Percentiles rank a stretch among this genome's conserved stretches.
phyloP scores from a whole-genome alignment of 257 asterid species.

The Anisodus acutangulus region DNA sequence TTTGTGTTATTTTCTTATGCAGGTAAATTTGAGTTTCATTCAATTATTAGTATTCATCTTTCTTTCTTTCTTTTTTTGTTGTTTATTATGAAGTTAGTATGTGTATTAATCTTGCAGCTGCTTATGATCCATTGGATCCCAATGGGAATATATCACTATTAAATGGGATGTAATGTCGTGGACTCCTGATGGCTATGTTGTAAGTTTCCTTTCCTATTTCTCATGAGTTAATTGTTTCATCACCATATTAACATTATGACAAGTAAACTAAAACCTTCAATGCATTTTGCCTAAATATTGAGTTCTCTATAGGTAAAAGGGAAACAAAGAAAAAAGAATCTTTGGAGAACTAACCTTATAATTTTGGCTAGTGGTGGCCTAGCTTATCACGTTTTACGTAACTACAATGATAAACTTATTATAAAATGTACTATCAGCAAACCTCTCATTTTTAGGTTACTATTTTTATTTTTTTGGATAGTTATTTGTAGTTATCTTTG shows the following conservation, averaged over 20 bases:
- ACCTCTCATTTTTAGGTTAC: neutral
- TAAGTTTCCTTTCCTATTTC: conserved; percentile 32
- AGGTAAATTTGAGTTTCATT: conserved; percentile 42
- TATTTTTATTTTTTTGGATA: neutral
- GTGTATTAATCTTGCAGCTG: conserved; percentile 46
- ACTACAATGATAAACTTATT: too few species aligned
- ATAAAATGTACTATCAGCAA: too few species aligned
- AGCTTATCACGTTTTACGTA: too few species aligned
- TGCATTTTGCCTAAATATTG: neutral
- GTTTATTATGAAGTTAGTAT: neutral
- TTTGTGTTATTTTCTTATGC: conserved; percentile 46
- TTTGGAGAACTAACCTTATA: too few species aligned
- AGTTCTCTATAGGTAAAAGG: neutral
- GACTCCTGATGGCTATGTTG: conserved; percentile 94
- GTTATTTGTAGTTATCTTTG: neutral
- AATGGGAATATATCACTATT: conserved; percentile 72
- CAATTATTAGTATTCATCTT: neutral
- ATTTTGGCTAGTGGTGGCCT: too few species aligned
- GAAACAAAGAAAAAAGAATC: too few species aligned
- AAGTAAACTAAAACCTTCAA: neutral
- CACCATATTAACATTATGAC: too few species aligned
- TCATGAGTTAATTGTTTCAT: neutral
- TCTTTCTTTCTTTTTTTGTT: neutral
- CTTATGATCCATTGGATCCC: conserved; percentile 92
- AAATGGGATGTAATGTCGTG: conserved; percentile 92